A percentile compares a stretch with the other conserved stretches of the same genome.
Evolutionary conservation across 176 grass and related monocot species (phyloP).

Genomic region (Luzula sylvatica): DNA sequence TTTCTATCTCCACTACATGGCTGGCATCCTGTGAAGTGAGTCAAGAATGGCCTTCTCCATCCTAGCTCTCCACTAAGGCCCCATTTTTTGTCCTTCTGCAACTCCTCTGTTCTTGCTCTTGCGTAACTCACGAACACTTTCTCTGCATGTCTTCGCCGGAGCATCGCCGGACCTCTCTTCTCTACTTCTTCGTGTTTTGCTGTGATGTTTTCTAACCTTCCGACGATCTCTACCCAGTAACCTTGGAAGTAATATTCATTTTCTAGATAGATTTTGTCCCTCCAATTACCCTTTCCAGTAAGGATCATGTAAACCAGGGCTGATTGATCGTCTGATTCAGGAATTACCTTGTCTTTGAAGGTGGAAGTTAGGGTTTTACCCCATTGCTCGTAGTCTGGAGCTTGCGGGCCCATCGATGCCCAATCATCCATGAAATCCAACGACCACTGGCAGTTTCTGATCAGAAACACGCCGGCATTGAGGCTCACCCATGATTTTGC

Average conservation of each 20-base stretch:
- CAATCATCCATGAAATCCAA: conserved; percentile 54
- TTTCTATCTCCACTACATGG: conserved; percentile 76
- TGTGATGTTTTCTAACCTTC: conserved; percentile 40
- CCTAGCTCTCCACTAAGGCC: conserved; percentile 25
- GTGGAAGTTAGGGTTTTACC: conserved; percentile 37
- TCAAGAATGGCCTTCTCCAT: conserved; percentile 63
- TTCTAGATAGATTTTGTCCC: conserved; percentile 61
- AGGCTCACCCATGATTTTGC: conserved; percentile 53
- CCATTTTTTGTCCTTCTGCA: conserved; percentile 23
- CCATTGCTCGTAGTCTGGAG: conserved; percentile 15
- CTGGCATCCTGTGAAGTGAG: conserved; percentile 95
- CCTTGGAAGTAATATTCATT: conserved; percentile 64
- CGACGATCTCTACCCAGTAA: conserved; percentile 83
- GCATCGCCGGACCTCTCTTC: conserved; percentile 14
- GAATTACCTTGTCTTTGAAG: conserved; percentile 58
- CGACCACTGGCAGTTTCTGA: conserved; percentile 96
- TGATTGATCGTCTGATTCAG: conserved; percentile 84
- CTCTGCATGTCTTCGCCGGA: conserved; percentile 54
- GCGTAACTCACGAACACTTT: conserved; percentile 23
- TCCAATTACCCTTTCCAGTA: conserved; percentile 32
- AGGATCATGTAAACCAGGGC: conserved; percentile 72
- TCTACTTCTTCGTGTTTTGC: conserved; percentile 46
- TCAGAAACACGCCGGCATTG: conserved; percentile 91
- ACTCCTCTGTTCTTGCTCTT: conserved; percentile 21
- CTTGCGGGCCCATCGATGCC: conserved; percentile 9